These are phyloP conservation scores for Amaranthus hypochondriacus DNA, from an alignment of 148 eudicot genomes.

Conservation along the genomic window DNA sequence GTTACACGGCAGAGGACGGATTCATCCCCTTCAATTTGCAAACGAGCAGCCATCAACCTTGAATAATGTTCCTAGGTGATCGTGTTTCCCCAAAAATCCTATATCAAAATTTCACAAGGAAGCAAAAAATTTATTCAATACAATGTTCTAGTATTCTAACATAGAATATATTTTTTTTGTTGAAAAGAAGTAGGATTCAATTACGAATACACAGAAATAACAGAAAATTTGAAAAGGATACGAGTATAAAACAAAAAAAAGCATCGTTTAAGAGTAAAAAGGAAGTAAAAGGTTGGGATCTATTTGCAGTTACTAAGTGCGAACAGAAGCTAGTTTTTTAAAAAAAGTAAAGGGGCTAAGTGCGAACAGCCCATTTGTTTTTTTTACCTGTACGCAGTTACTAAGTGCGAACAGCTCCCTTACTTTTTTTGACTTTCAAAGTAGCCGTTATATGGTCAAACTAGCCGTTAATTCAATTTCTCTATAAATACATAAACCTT, in stretches of 20 bases:
- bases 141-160: not conserved
- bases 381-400: no score
- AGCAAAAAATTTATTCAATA: not conserved
- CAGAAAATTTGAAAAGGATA: not conserved
- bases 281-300: not conserved
- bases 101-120: not conserved
- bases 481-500: no score
- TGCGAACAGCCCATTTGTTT: no score
- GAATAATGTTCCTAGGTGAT: not conserved
- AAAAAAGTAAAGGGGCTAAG: no score
- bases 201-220: not conserved
- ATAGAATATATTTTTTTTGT: no score
- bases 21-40: slow-evolving; percentile 73
- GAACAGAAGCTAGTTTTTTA: no score
- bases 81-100: not conserved
- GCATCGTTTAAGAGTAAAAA: not conserved
- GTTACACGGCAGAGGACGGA: slow-evolving; percentile 61
- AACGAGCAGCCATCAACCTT: slow-evolving; percentile 42
- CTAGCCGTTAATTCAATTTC: no score
- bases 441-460: no score
- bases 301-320: no score
- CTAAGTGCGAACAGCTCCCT: no score
- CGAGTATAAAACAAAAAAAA: not conserved
- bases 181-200: no score
- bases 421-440: no score